Evolutionary conservation across 176 grass and related monocot genomes (phyloP).

Genomic region (Oryza meridionalis): DNA sequence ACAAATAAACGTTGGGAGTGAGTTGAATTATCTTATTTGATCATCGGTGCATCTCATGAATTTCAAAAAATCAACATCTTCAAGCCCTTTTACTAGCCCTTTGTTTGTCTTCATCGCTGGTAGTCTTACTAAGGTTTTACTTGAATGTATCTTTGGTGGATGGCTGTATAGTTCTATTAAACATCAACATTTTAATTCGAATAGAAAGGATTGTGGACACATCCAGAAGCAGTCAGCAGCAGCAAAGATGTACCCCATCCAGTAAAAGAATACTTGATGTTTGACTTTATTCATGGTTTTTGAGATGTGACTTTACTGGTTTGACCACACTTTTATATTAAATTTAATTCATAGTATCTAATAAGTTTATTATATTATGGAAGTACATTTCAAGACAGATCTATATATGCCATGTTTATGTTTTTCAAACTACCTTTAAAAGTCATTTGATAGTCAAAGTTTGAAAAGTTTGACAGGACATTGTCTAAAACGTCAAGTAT

Average conservation of each 20-base stretch:
- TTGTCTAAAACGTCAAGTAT: not conserved
- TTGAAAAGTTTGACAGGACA: not conserved
- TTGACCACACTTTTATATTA: too few relatives aligned
- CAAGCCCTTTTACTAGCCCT: not conserved
- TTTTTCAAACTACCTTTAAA: not conserved
- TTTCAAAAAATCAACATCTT: not conserved
- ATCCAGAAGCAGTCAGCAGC: too few relatives aligned
- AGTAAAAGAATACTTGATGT: too few relatives aligned
- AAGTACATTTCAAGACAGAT: too few relatives aligned
- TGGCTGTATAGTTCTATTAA: not conserved
- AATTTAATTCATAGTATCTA: too few relatives aligned
- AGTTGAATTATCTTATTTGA: not conserved
- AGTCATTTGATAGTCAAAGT: not conserved
- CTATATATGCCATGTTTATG: too few relatives aligned
- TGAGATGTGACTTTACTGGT: too few relatives aligned
- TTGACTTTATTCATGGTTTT: too few relatives aligned
- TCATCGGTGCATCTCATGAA: not conserved
- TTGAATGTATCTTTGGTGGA: not conserved
- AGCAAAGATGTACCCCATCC: too few relatives aligned
- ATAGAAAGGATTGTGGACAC: not conserved
- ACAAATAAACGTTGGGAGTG: not conserved
- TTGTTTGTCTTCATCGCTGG: not conserved
- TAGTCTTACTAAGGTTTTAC: not conserved
- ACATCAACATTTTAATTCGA: not conserved
- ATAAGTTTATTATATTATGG: too few relatives aligned